Percentiles rank a stretch among this genome's conserved stretches.
These are phyloP conservation scores for Hanseniaspora uvarum DNA, from an alignment of 1,139 yeast genomes.

Conservation along the genomic window DNA sequence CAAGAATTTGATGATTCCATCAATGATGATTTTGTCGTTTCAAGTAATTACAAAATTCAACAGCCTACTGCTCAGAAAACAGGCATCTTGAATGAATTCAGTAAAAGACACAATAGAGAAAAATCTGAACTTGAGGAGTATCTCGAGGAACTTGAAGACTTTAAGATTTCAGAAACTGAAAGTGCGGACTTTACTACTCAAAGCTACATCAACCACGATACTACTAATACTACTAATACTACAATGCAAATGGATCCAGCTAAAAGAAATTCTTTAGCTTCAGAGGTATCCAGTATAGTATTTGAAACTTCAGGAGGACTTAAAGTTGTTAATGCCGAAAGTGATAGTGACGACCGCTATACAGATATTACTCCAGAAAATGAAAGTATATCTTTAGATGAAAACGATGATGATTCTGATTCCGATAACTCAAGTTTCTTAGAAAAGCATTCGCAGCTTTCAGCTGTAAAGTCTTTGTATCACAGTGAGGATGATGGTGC, in stretches of 20 bases:
- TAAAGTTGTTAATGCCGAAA: constrained; percentile 11
- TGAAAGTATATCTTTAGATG: neutral
- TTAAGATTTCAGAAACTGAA: constrained; percentile 20
- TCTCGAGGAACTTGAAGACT: constrained; percentile 29
- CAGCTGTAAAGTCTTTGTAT: constrained; percentile 13
- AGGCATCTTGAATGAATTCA: neutral
- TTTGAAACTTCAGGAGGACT: neutral
- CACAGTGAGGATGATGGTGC: constrained; percentile 11
- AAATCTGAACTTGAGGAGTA: constrained; percentile 30
- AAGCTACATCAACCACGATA: neutral
- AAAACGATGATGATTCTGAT: neutral
- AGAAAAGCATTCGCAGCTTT: constrained; percentile 9
- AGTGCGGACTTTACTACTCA: neutral
- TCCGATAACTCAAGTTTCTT: constrained; percentile 3
- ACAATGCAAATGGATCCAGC: neutral
- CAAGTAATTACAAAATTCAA: neutral
- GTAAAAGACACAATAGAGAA: constrained; percentile 26
- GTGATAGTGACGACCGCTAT: neutral
- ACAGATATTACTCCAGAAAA: neutral
- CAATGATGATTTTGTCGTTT: constrained; percentile 1
- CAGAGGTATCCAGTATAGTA: constrained; percentile 2
- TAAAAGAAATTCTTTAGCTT: neutral
- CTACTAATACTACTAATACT: neutral
- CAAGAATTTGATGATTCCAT: neutral
- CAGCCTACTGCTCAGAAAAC: neutral